These are phyloP conservation scores for Exophiala dermatitidis DNA, from an alignment of 2,329 filamentous ascomycete genomes.

Conservation along the genomic window DNA sequence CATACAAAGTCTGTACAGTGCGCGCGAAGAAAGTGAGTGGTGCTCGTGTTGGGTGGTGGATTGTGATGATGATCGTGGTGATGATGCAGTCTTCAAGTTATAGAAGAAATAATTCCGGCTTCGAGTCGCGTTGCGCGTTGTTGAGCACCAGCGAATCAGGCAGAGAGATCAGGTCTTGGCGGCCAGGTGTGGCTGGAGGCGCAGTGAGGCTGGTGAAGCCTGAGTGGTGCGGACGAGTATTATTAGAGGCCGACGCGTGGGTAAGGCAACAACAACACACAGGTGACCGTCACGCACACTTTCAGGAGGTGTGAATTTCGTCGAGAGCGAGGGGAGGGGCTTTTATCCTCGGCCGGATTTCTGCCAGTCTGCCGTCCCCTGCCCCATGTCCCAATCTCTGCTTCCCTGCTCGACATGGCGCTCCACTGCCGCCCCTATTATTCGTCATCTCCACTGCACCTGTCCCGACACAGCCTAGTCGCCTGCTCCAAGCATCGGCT, in stretches of 20 bases:
- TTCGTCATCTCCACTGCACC: neutral
- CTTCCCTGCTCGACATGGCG: neutral
- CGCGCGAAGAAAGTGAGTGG: neutral
- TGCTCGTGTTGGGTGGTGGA: neutral
- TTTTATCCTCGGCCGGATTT: slow-evolving; percentile 15
- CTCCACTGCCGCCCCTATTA: neutral
- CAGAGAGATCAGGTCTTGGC: slow-evolving; percentile 5
- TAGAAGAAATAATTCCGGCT: neutral
- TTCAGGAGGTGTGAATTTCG: slow-evolving; percentile 13
- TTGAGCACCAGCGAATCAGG: slow-evolving; percentile 11
- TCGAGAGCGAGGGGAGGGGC: slow-evolving; percentile 6
- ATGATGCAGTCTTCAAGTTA: neutral
- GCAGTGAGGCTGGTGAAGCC: neutral
- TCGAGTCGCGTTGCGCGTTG: slow-evolving; percentile 2
- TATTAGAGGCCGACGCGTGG: neutral
- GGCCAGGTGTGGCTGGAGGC: neutral
- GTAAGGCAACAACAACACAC: slow-evolving; percentile 3
- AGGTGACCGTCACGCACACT: neutral
- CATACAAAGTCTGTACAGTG: neutral
- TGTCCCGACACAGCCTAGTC: neutral
- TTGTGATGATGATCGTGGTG: neutral
- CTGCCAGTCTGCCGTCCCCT: neutral
- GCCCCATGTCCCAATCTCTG: slow-evolving; percentile 1
- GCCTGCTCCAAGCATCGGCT: neutral
- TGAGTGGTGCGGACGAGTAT: neutral